A percentile compares a stretch with the other conserved stretches of the same genome.
Evolutionary conservation across 108 stramenopile genomes (phyloP).

Genomic region (Tribonema minus): DNA sequence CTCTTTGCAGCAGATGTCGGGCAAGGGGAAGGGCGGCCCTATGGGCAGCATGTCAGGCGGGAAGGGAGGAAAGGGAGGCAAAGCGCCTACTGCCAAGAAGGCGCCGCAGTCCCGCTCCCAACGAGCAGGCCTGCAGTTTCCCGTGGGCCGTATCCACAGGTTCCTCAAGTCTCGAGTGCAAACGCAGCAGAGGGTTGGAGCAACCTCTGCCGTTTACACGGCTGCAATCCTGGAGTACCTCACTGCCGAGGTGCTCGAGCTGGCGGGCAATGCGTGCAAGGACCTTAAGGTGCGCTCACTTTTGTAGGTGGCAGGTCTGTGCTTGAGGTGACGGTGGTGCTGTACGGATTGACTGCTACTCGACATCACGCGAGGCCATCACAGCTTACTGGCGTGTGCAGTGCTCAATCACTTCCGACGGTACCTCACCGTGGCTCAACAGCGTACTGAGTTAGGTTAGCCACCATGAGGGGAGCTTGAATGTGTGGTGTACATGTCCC

Average conservation of each 20-base stretch:
- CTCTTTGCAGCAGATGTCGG: no score
- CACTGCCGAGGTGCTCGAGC: constrained; percentile 97
- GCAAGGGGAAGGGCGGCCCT: constrained; percentile 76
- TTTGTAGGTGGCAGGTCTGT: no score
- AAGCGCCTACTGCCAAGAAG: constrained; percentile 95
- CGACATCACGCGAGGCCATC: no score
- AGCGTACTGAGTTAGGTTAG: no score
- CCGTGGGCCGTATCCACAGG: constrained; percentile 98
- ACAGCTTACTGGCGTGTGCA: no score
- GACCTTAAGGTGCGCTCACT: constrained; percentile 88
- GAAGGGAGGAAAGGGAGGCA: constrained; percentile 98
- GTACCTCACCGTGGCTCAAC: no score
- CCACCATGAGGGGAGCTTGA: no score
- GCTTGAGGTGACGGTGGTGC: no score
- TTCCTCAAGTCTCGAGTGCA: constrained; percentile 94
- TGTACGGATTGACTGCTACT: no score
- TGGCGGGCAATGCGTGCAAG: constrained; percentile 98
- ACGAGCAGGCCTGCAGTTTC: constrained; percentile 96
- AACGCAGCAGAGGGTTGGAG: constrained; percentile 89
- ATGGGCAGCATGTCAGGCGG: no score
- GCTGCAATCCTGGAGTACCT: constrained; percentile 98
- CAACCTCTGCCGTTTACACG: constrained; percentile 98
- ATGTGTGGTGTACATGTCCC: no score
- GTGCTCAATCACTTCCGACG: no score
- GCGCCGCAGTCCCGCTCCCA: constrained; percentile 93